These are phyloP conservation scores for Coprinopsis marcescibilis DNA, from an alignment of 768 basidiomycete genomes.

Conservation along the genomic window DNA sequence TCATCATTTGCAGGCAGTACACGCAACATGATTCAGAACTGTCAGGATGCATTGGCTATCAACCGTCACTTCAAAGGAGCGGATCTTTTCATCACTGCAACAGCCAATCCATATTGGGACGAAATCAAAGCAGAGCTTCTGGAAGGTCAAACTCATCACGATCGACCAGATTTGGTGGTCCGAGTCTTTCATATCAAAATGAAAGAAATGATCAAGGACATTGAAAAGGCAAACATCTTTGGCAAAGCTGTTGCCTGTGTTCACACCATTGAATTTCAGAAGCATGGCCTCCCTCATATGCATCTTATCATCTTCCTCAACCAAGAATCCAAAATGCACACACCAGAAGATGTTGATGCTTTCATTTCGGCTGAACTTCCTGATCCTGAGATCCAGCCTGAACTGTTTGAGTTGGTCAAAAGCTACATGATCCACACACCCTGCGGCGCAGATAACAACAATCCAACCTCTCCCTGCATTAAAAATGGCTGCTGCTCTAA, in stretches of 20 bases:
- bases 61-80: too few species aligned
- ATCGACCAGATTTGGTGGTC: slow-evolving; percentile 42
- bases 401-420: slow-evolving; percentile 26
- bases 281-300: slow-evolving; percentile 34
- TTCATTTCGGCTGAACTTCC: slow-evolving; percentile 32
- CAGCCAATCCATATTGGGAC: slow-evolving; percentile 40
- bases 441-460: too few species aligned
- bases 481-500: too few species aligned
- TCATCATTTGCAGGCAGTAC: too few species aligned
- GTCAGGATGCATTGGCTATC: too few species aligned
- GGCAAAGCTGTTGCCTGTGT: slow-evolving; percentile 21
- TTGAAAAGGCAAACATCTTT: slow-evolving; percentile 28
- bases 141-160: slow-evolving; percentile 26
- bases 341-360: slow-evolving; percentile 23
- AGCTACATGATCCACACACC: too few species aligned
- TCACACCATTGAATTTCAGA: slow-evolving; percentile 37
- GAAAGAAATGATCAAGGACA: slow-evolving; percentile 21
- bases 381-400: slow-evolving; percentile 16
- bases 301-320: slow-evolving; percentile 37
- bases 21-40: too few species aligned
- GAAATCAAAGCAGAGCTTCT: slow-evolving; percentile 36
- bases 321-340: slow-evolving; percentile 17
- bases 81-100: slow-evolving; percentile 49
- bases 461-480: too few species aligned
- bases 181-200: slow-evolving; percentile 41